These are phyloP conservation scores for Alternaria incomplexa DNA, from an alignment of 2,329 filamentous ascomycete genomes.

Conservation along the genomic window DNA sequence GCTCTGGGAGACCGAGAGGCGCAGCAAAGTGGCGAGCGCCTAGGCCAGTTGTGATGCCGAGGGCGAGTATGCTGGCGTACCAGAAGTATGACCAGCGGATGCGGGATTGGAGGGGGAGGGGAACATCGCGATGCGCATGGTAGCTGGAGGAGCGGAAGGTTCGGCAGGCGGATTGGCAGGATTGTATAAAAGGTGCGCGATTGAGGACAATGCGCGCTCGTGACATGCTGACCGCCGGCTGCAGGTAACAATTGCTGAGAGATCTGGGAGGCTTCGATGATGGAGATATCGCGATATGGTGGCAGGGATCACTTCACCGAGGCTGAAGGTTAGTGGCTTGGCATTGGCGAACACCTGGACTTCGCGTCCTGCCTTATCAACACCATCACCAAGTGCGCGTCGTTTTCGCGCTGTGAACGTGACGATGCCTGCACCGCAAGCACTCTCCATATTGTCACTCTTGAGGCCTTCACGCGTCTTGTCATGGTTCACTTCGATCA, in stretches of 20 bases:
- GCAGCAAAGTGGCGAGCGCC: slow-evolving; percentile 33
- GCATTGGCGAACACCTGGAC: slow-evolving; percentile 2
- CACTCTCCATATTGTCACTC: not conserved
- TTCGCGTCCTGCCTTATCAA: not conserved
- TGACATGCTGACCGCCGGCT: slow-evolving; percentile 24
- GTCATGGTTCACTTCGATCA: not conserved
- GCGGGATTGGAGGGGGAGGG: slow-evolving; percentile 26
- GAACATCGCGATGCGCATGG: slow-evolving; percentile 13
- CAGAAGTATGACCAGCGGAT: slow-evolving; percentile 41
- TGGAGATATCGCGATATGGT: not conserved
- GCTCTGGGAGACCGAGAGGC: slow-evolving; percentile 32
- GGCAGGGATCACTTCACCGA: slow-evolving; percentile 22
- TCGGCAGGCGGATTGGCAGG: not conserved
- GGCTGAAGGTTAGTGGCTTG: slow-evolving; percentile 34
- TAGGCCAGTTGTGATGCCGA: slow-evolving; percentile 33
- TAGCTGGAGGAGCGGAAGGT: not conserved
- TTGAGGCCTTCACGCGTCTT: not conserved
- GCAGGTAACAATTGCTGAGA: slow-evolving; percentile 3
- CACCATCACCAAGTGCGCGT: not conserved
- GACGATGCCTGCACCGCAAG: not conserved
- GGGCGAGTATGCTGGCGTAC: slow-evolving; percentile 37
- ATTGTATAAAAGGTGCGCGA: slow-evolving; percentile 8
- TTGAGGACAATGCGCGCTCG: slow-evolving; percentile 22
- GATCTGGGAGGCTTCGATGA: not conserved
- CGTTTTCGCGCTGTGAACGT: not conserved